A percentile compares a stretch with the other conserved stretches of the same genome.
phyloP scores from a whole-genome alignment of 352 stramenopile genomes.

The Hyaloperonospora arabidopsidis region DNA sequence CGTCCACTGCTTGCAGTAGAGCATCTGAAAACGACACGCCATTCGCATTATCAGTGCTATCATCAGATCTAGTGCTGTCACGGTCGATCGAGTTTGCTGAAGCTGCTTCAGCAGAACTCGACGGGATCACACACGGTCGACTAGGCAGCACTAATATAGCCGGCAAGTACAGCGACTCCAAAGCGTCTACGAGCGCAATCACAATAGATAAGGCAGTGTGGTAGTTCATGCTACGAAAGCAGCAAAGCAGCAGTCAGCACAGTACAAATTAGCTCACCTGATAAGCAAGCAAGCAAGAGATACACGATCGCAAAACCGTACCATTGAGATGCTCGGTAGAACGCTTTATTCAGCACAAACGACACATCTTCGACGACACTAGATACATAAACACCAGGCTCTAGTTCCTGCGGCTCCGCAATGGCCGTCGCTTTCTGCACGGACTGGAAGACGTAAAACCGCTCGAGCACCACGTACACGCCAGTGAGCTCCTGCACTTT shows the following conservation, averaged over 20 bases:
- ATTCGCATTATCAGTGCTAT: conserved; percentile 18
- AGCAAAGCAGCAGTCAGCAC: conserved; percentile 3
- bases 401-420: conserved; percentile 66
- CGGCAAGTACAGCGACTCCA: conserved; percentile 74
- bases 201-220: conserved; percentile 75
- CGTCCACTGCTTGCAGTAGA: conserved; percentile 67
- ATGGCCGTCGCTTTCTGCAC: conserved; percentile 80
- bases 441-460: conserved; percentile 82
- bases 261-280: neutral
- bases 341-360: conserved; percentile 80
- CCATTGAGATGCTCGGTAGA: conserved; percentile 70
- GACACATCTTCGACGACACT: conserved; percentile 80
- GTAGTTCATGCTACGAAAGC: conserved; percentile 59
- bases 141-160: conserved; percentile 63
- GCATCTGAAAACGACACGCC: conserved; percentile 73
- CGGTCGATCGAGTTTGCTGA: conserved; percentile 4
- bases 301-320: conserved; percentile 13
- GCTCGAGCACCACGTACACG: conserved; percentile 74
- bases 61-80: conserved; percentile 2
- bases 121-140: conserved; percentile 48
- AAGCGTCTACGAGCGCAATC: conserved; percentile 73
- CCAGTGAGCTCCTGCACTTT: conserved; percentile 75
- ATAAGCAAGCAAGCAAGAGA: neutral
- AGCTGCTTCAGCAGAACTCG: conserved; percentile 18
- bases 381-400: conserved; percentile 58